A percentile compares a stretch with the other conserved stretches of the same genome.
Evolutionary conservation across 768 basidiomycete genomes (phyloP).

Genomic region (Tylopilus felleus): DNA sequence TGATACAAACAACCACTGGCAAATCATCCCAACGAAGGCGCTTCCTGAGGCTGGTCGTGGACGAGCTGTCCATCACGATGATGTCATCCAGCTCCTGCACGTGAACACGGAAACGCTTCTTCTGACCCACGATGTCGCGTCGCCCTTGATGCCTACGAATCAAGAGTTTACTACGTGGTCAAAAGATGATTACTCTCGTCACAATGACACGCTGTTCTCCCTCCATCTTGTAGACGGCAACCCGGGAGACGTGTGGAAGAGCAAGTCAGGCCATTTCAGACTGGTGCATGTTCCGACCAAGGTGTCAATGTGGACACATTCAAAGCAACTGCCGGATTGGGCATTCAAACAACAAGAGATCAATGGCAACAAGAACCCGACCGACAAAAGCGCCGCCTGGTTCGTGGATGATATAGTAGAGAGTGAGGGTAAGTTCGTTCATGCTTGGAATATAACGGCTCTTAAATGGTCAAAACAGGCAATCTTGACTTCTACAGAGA

Average conservation of each 20-base stretch:
- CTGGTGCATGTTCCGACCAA: slow-evolving; percentile 85
- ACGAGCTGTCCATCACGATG: slow-evolving; percentile 85
- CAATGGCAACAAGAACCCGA: slow-evolving; percentile 92
- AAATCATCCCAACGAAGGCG: slow-evolving; percentile 91
- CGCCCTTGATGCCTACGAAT: slow-evolving; percentile 94
- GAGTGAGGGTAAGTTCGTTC: slow-evolving; percentile 56
- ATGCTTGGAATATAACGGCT: slow-evolving; percentile 1
- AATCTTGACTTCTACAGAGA: slow-evolving; percentile 49
- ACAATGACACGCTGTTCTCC: slow-evolving; percentile 89
- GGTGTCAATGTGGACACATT: slow-evolving; percentile 93
- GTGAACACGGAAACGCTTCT: slow-evolving; percentile 79
- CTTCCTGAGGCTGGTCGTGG: slow-evolving; percentile 93
- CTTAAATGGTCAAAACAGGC: slow-evolving; percentile 42
- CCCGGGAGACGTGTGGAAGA: slow-evolving; percentile 85
- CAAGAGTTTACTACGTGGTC: slow-evolving; percentile 96
- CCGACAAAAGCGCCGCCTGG: slow-evolving; percentile 85
- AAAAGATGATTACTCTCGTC: slow-evolving; percentile 69
- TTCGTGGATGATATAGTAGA: slow-evolving; percentile 78
- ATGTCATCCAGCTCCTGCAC: slow-evolving; percentile 86
- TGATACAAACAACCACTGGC: slow-evolving; percentile 95
- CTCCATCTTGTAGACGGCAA: slow-evolving; percentile 68
- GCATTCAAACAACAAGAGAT: slow-evolving; percentile 96
- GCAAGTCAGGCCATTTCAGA: slow-evolving; percentile 90
- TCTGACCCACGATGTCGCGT: slow-evolving; percentile 96
- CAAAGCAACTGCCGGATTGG: slow-evolving; percentile 88